These are phyloP conservation scores for Aspergillus sergii DNA, from an alignment of 2,329 filamentous ascomycete species.

Conservation along the genomic window DNA sequence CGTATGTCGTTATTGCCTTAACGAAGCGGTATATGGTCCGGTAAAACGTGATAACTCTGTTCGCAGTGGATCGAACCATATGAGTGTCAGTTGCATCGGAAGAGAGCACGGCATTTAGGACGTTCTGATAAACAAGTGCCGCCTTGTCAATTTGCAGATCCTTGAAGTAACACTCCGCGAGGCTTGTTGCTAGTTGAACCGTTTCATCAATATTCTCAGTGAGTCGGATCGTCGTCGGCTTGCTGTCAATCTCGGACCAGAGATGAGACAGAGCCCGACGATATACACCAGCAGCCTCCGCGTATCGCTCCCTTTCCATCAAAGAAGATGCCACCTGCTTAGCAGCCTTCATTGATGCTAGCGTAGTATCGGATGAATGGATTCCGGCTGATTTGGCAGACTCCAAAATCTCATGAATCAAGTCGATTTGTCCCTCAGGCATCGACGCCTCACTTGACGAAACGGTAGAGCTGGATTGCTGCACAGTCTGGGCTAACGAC, in stretches of 20 bases:
- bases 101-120: neutral
- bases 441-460: neutral
- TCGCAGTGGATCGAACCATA: neutral
- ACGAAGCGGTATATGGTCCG: constrained; percentile 1
- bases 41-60: neutral
- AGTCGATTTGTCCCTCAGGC: neutral
- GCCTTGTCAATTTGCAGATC: constrained; percentile 4
- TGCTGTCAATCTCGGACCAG: neutral
- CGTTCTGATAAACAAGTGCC: neutral
- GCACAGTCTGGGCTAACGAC: neutral
- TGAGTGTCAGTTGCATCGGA: constrained; percentile 1
- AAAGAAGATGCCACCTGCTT: neutral
- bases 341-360: neutral
- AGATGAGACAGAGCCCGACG: neutral
- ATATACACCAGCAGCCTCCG: neutral
- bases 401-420: neutral
- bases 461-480: neutral
- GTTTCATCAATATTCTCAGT: constrained; percentile 2
- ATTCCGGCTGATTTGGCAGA: neutral
- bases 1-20: neutral
- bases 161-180: constrained; percentile 4
- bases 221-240: neutral
- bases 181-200: neutral
- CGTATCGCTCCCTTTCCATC: neutral
- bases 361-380: neutral